phyloP scores from a whole-genome alignment of 2,329 filamentous ascomycete genomes.

The Pseudophaeomoniella oleicola region DNA sequence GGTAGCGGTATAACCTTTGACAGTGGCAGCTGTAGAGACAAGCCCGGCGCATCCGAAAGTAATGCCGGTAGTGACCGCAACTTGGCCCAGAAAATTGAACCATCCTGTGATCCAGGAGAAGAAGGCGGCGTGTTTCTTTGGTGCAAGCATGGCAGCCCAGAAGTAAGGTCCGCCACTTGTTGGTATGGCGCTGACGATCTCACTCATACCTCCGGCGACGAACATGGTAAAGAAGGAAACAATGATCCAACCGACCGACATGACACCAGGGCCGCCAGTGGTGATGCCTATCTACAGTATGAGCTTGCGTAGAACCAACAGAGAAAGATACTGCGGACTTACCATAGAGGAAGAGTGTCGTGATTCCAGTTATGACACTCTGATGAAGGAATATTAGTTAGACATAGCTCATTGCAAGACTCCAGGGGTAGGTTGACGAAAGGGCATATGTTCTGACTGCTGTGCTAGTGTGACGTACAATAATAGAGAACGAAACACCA shows the following conservation, averaged over 20 bases:
- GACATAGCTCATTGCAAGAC: no score
- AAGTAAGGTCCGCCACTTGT: constrained; percentile 46
- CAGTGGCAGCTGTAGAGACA: constrained; percentile 29
- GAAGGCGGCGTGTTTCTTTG: constrained; percentile 28
- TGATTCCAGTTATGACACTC: constrained; percentile 46
- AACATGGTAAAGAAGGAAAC: constrained; percentile 41
- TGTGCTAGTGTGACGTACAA: constrained; percentile 24
- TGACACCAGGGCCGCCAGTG: constrained; percentile 41
- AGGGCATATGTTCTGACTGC: no score
- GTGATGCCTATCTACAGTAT: constrained; percentile 18
- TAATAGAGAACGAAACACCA: constrained; percentile 48
- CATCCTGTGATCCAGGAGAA: constrained; percentile 34
- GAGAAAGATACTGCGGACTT: neutral
- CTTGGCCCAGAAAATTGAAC: constrained; percentile 34
- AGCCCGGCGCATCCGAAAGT: constrained; percentile 31
- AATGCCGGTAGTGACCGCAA: constrained; percentile 35
- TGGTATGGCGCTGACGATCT: constrained; percentile 45
- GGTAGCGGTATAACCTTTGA: constrained; percentile 29
- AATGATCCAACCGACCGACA: constrained; percentile 41
- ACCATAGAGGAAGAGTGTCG: constrained; percentile 43
- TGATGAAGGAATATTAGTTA: no score
- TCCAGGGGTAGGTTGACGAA: no score
- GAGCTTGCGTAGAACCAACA: neutral
- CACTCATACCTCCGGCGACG: constrained; percentile 41
- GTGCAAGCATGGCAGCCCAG: constrained; percentile 44